phyloP scores from a whole-genome alignment of 768 basidiomycete species.

The Kwoniella sp. region DNA sequence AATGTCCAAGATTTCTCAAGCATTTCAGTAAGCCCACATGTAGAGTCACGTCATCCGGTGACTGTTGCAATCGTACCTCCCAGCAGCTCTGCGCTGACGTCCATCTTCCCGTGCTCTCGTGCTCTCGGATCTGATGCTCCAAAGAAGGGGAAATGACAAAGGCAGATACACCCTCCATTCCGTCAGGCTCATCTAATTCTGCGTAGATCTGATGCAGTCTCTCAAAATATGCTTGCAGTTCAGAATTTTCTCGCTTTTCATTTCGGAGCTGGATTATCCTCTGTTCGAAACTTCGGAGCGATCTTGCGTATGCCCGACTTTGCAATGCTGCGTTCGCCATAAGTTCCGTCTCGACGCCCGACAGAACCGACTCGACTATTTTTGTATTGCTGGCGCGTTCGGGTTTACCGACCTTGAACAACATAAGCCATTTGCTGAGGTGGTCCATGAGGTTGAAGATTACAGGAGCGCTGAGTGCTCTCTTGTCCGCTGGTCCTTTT shows the following conservation, averaged over 20 bases:
- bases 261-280: constrained; percentile 60
- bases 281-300: constrained; percentile 90
- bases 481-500: constrained; percentile 68
- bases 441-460: constrained; percentile 94
- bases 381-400: constrained; percentile 48
- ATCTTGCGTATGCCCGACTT: constrained; percentile 88
- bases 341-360: constrained; percentile 76
- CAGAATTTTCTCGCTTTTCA: constrained; percentile 49
- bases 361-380: constrained; percentile 72
- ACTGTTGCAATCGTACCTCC: constrained; percentile 88
- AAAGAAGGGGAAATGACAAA: constrained; percentile 81
- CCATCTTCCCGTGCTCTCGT: constrained; percentile 95
- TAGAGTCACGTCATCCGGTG: constrained; percentile 79
- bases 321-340: constrained; percentile 91
- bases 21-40: constrained; percentile 88
- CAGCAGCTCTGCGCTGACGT: constrained; percentile 98
- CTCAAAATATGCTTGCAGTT: constrained; percentile 74
- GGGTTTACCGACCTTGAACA: constrained; percentile 60
- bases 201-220: constrained; percentile 93
- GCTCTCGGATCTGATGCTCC: constrained; percentile 94
- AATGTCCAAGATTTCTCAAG: constrained; percentile 89
- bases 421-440: constrained; percentile 79
- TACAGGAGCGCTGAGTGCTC: constrained; percentile 89
- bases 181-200: constrained; percentile 93
- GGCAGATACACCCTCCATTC: constrained; percentile 95